Percentiles rank a stretch among this genome's conserved stretches.
These are phyloP conservation scores for Colletotrichum godetiae DNA, from an alignment of 2,329 filamentous ascomycete species.

Conservation along the genomic window DNA sequence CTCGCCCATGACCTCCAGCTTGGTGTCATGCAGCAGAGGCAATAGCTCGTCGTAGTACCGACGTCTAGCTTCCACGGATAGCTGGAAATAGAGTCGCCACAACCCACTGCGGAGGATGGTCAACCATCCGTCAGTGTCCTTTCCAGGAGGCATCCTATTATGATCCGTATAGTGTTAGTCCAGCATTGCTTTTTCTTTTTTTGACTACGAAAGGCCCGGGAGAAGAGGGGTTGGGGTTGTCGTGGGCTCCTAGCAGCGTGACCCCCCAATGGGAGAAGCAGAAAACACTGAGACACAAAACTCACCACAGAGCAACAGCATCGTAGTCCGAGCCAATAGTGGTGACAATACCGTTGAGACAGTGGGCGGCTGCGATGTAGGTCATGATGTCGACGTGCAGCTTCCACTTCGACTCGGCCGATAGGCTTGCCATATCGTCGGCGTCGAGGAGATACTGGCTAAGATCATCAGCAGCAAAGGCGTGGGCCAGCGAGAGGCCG, in stretches of 20 bases:
- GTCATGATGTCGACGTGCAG: constrained; percentile 82
- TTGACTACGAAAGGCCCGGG: background rate
- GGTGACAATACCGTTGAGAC: constrained; percentile 78
- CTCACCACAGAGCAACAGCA: constrained; percentile 82
- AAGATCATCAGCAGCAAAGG: constrained; percentile 81
- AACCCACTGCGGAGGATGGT: constrained; percentile 80
- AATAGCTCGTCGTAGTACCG: constrained; percentile 84
- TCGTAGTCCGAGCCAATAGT: constrained; percentile 82
- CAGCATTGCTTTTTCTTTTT: background rate
- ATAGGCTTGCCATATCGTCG: constrained; percentile 72
- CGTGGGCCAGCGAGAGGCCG: constrained; percentile 77
- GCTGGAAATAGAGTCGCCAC: constrained; percentile 81
- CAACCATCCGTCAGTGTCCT: constrained; percentile 78
- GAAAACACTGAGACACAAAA: constrained; percentile 32
- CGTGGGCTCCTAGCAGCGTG: too few relatives aligned
- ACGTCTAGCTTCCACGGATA: constrained; percentile 76
- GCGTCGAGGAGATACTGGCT: constrained; percentile 80
- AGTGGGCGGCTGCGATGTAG: constrained; percentile 81
- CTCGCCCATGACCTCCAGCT: constrained; percentile 74
- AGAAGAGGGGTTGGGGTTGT: background rate
- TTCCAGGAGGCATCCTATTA: constrained; percentile 78
- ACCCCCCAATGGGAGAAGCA: background rate
- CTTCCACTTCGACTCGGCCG: constrained; percentile 77
- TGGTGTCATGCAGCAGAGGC: constrained; percentile 79
- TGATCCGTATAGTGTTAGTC: constrained; percentile 31